These are phyloP conservation scores for Sphagnum fallax DNA, from an alignment of 228 moss, liverwort and hornwort species.

Conservation along the genomic window DNA sequence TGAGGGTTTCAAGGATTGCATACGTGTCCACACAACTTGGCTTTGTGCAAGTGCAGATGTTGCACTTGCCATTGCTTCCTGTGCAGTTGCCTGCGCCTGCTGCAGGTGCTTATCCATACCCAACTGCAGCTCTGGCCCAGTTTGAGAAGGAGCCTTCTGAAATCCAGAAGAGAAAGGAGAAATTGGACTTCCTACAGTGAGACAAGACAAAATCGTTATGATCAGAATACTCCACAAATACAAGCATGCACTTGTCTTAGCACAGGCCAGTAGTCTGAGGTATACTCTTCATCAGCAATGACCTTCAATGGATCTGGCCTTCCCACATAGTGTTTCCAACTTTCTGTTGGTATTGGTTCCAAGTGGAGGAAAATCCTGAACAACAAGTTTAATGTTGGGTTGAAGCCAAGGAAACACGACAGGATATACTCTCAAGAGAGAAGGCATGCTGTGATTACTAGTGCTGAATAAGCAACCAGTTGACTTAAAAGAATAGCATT, in stretches of 20 bases:
- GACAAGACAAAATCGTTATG: not conserved
- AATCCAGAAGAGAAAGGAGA: not conserved
- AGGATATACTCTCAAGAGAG: too few relatives aligned
- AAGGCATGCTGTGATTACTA: too few relatives aligned
- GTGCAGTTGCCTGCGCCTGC: constrained; percentile 50
- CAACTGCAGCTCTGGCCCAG: not conserved
- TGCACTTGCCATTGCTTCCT: constrained; percentile 55
- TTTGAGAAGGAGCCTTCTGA: not conserved
- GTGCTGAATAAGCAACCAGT: too few relatives aligned
- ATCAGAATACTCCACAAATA: not conserved
- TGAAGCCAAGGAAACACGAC: too few relatives aligned
- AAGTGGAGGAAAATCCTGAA: too few relatives aligned
- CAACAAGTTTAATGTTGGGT: too few relatives aligned
- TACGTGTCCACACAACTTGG: constrained; percentile 49
- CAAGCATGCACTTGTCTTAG: too few relatives aligned
- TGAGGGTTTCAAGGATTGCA: constrained; percentile 44
- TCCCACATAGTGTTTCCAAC: not conserved
- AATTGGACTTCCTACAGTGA: not conserved
- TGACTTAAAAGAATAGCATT: too few relatives aligned
- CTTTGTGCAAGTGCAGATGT: constrained; percentile 63
- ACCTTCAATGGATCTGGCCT: not conserved
- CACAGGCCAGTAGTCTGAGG: not conserved
- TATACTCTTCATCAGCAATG: not conserved
- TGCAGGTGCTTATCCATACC: constrained; percentile 38
- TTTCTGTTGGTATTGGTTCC: too few relatives aligned